phyloP scores from a whole-genome alignment of 2,329 filamentous ascomycete species.

The Ciborinia camelliae region DNA sequence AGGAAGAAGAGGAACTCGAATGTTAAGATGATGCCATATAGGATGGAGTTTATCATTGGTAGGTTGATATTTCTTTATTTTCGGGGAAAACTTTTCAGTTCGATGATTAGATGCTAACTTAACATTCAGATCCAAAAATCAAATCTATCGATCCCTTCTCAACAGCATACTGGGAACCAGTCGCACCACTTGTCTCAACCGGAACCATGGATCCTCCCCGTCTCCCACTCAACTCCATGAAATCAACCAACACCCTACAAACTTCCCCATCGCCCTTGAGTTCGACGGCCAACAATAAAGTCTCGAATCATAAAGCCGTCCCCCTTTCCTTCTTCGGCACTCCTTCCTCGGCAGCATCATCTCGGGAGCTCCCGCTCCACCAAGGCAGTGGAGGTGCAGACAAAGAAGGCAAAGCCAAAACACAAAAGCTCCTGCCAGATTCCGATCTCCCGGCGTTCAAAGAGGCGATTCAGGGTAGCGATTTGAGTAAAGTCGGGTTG shows the following conservation, averaged over 20 bases:
- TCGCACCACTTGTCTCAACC: constrained; percentile 2
- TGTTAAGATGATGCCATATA: constrained; percentile 56
- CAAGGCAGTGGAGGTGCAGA: background rate
- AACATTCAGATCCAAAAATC: constrained; percentile 34
- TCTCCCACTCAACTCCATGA: constrained; percentile 36
- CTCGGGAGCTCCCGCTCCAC: constrained; percentile 2
- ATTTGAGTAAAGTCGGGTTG: constrained; percentile 70
- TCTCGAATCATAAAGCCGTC: background rate
- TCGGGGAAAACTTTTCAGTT: background rate
- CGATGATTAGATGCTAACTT: constrained; percentile 9
- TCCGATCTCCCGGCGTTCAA: constrained; percentile 52
- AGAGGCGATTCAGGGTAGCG: constrained; percentile 63
- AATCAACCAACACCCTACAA: constrained; percentile 26
- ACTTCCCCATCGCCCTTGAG: constrained; percentile 3
- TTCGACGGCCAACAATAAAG: constrained; percentile 1
- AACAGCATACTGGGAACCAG: constrained; percentile 66
- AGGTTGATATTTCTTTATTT: constrained; percentile 19
- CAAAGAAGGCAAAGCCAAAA: too few species aligned
- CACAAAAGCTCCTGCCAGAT: constrained; percentile 31
- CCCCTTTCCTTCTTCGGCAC: background rate
- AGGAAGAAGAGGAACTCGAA: constrained; percentile 45
- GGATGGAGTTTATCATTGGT: constrained; percentile 64
- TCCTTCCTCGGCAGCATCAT: background rate
- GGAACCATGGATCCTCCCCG: constrained; percentile 39
- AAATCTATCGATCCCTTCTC: constrained; percentile 81